These are phyloP conservation scores for Ormosia emarginata DNA, from an alignment of 306 rosid genomes.

Conservation along the genomic window DNA sequence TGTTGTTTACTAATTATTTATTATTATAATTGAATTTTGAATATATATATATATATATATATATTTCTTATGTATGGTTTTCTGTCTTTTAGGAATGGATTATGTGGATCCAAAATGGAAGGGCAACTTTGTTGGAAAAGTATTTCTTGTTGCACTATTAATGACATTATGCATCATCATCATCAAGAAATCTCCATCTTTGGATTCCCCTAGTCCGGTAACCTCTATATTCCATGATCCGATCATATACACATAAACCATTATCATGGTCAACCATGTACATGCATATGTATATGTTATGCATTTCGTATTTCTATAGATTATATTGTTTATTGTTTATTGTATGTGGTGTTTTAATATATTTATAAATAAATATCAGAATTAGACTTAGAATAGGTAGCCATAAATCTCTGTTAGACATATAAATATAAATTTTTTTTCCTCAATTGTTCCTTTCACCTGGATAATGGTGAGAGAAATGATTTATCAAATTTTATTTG, in stretches of 20 bases:
- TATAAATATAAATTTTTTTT: background rate
- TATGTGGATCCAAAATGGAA: slow-evolving; percentile 80
- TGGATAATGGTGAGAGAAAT: background rate
- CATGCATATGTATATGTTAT: background rate
- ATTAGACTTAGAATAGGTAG: background rate
- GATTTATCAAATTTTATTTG: background rate
- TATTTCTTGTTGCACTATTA: slow-evolving; percentile 68
- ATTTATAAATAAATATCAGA: background rate
- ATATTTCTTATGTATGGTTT: slow-evolving; percentile 3
- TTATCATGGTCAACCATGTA: background rate
- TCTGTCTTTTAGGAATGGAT: slow-evolving; percentile 66
- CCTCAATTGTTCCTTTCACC: background rate
- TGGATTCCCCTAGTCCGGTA: slow-evolving; percentile 77
- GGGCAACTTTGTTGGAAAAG: slow-evolving; percentile 64
- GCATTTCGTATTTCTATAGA: background rate
- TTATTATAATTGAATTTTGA: background rate
- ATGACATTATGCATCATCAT: slow-evolving; percentile 72
- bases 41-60: background rate
- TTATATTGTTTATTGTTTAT: background rate
- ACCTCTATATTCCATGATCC: background rate
- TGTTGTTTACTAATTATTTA: background rate
- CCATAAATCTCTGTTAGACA: background rate
- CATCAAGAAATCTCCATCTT: slow-evolving; percentile 81
- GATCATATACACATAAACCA: background rate
- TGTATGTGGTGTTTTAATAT: background rate